Evolutionary conservation across 257 asterid genomes (phyloP).

Genomic region (Ajuga chamaepitys): DNA sequence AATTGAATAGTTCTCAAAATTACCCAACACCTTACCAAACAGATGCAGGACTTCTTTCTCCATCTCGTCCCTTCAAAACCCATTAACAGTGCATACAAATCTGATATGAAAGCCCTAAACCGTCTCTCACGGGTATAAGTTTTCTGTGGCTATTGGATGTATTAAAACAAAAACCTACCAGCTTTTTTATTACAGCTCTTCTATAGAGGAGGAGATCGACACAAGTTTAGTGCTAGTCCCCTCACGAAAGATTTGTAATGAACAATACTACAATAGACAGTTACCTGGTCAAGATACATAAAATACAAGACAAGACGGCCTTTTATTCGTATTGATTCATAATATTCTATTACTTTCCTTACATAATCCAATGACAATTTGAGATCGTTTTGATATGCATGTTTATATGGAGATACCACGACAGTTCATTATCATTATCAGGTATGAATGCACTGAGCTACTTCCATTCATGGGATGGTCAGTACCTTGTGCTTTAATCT

Average conservation of each 20-base stretch:
- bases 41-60: background rate
- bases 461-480: background rate
- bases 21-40: background rate
- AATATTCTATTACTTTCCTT: no score
- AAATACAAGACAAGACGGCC: no score
- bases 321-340: no score
- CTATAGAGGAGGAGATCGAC: background rate
- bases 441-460: background rate
- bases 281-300: no score
- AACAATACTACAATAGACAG: no score
- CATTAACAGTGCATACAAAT: background rate
- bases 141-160: background rate
- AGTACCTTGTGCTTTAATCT: constrained; percentile 96
- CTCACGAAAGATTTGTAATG: no score
- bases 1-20: background rate
- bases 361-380: background rate
- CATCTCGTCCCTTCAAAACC: background rate
- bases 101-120: background rate
- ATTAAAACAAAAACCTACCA: background rate
- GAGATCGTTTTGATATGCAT: background rate
- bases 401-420: background rate
- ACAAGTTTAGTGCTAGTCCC: no score
- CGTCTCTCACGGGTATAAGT: background rate
- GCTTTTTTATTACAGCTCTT: background rate
- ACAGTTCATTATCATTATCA: background rate